A percentile compares a stretch with the other conserved stretches of the same genome.
These are phyloP conservation scores for Cutaneotrichosporon arboriforme DNA, from an alignment of 1,284 basidiomycete species.

Conservation along the genomic window DNA sequence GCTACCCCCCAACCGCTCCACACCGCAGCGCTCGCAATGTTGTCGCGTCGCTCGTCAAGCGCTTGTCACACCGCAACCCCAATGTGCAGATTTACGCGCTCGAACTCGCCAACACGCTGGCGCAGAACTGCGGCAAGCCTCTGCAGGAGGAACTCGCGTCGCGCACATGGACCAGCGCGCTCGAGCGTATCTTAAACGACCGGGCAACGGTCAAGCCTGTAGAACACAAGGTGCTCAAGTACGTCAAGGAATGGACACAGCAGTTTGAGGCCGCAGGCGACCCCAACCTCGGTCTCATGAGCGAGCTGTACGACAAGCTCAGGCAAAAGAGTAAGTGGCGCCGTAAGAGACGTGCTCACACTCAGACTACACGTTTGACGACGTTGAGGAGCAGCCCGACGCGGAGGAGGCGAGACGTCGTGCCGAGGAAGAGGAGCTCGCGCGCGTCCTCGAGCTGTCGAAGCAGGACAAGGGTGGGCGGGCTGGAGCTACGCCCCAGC, in stretches of 20 bases:
- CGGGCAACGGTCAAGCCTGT: slow-evolving; percentile 89
- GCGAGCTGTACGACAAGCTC: slow-evolving; percentile 77
- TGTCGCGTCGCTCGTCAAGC: slow-evolving; percentile 78
- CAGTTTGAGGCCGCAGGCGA: slow-evolving; percentile 68
- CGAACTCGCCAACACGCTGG: slow-evolving; percentile 73
- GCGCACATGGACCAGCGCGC: slow-evolving; percentile 79
- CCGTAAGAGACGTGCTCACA: not conserved
- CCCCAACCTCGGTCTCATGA: slow-evolving; percentile 78
- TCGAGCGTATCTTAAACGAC: slow-evolving; percentile 82
- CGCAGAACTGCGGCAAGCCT: slow-evolving; percentile 81
- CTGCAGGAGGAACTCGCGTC: slow-evolving; percentile 84
- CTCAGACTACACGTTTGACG: slow-evolving; percentile 54
- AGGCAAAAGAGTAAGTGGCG: slow-evolving; percentile 67
- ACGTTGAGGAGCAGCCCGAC: slow-evolving; percentile 54
- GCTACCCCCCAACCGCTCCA: not conserved
- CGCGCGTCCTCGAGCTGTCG: slow-evolving; percentile 80
- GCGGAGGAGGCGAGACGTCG: slow-evolving; percentile 67
- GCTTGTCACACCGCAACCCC: slow-evolving; percentile 85
- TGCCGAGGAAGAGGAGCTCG: slow-evolving; percentile 82
- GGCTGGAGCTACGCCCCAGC: not conserved
- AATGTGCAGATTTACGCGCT: slow-evolving; percentile 95
- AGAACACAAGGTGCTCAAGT: slow-evolving; percentile 63
- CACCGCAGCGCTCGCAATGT: slow-evolving; percentile 72
- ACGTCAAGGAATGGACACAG: slow-evolving; percentile 78
- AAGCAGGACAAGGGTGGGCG: slow-evolving; percentile 76